phyloP scores from a whole-genome alignment of 345 rosid genomes.

The Viola odorata region DNA sequence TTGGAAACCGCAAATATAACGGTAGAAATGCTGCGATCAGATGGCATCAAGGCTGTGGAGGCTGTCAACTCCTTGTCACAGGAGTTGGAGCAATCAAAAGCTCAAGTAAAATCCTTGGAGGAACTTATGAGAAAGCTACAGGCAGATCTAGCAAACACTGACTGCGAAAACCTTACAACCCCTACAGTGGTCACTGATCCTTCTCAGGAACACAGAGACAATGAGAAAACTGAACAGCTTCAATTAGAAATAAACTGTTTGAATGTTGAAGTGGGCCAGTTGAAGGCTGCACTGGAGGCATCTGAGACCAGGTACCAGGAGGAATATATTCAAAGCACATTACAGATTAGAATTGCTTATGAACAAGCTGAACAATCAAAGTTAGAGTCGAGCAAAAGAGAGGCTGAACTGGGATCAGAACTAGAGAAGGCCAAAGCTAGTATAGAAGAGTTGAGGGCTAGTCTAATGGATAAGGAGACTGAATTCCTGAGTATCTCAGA shows the following conservation, averaged over 20 bases:
- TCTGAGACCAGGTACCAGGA: constrained; percentile 81
- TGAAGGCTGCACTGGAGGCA: constrained; percentile 62
- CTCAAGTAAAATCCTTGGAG: constrained; percentile 56
- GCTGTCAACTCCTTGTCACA: constrained; percentile 43
- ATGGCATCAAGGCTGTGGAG: constrained; percentile 54
- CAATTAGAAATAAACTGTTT: constrained; percentile 47
- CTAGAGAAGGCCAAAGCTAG: constrained; percentile 35
- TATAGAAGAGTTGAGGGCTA: constrained; percentile 64
- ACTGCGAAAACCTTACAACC: constrained; percentile 28
- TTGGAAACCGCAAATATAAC: constrained; percentile 57
- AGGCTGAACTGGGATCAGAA: constrained; percentile 49
- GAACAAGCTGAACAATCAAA: constrained; percentile 62
- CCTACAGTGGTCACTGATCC: constrained; percentile 22
- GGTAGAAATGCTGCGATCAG: constrained; percentile 54
- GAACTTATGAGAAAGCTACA: constrained; percentile 55
- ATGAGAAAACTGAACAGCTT: constrained; percentile 38
- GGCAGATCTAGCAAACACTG: constrained; percentile 29
- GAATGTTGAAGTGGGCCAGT: constrained; percentile 51
- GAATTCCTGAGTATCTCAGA: constrained; percentile 61
- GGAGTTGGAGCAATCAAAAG: constrained; percentile 67
- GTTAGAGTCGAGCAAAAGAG: constrained; percentile 49
- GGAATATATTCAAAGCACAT: constrained; percentile 76
- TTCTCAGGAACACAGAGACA: constrained; percentile 22
- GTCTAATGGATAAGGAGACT: constrained; percentile 76
- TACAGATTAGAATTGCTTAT: constrained; percentile 80